Conservation (phyloP, 352 stramenopile species). For the Globisporangium spinosum region DNA sequence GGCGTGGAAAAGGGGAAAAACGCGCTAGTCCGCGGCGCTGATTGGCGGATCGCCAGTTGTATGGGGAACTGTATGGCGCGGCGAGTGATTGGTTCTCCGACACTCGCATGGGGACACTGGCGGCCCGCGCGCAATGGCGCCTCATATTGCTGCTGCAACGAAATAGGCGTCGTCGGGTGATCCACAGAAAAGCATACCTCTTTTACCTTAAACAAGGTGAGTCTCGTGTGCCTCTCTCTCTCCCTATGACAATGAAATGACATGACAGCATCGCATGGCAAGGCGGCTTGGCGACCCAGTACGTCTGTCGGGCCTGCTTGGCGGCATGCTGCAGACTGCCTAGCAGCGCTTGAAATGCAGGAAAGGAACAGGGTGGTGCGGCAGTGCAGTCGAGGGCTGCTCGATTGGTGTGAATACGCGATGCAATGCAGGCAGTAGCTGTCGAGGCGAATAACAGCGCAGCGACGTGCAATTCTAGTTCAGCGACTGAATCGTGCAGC, state of each 20-base stretch:
- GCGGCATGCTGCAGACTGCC: not conserved
- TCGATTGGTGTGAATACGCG: not conserved
- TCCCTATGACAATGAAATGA: slow-evolving; percentile 1
- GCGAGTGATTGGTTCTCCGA: slow-evolving; percentile 83
- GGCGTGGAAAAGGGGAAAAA: slow-evolving; percentile 13
- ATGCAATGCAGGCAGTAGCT: not conserved
- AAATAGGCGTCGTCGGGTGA: slow-evolving; percentile 78
- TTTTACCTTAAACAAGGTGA: slow-evolving; percentile 90
- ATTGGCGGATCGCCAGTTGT: slow-evolving; percentile 33
- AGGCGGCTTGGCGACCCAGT: not conserved
- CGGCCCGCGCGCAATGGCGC: not conserved
- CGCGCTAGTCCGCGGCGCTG: slow-evolving; percentile 16
- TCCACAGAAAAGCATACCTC: slow-evolving; percentile 37
- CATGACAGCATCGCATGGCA: not conserved
- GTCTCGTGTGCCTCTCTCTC: slow-evolving; percentile 16
- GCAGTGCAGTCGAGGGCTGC: not conserved
- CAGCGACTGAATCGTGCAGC: not conserved
- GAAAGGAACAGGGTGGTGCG: not conserved
- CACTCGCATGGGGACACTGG: slow-evolving; percentile 25
- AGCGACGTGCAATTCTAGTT: not conserved
- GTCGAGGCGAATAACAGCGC: not conserved
- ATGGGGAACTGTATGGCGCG: slow-evolving; percentile 51
- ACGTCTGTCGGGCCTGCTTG: not conserved
- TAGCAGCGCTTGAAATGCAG: not conserved
- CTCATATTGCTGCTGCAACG: slow-evolving; percentile 28